Evolutionary conservation across 768 basidiomycete species (phyloP).

Genomic region (Albatrellus ellisii): DNA sequence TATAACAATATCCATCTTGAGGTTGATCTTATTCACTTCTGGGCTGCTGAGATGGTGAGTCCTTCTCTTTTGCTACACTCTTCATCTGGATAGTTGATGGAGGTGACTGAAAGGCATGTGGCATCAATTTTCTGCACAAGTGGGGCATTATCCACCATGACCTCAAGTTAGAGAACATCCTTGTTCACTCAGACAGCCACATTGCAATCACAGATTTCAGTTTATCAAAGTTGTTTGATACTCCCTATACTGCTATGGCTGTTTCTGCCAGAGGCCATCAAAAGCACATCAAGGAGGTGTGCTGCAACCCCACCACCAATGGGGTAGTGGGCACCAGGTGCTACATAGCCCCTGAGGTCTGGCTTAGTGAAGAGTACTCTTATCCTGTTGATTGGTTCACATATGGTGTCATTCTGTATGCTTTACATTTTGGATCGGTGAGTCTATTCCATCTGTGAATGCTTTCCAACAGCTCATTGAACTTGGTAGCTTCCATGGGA

Average conservation of each 20-base stretch:
- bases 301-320: background rate
- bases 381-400: constrained; percentile 12
- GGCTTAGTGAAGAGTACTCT: constrained; percentile 7
- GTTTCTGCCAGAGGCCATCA: background rate
- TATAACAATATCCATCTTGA: constrained; percentile 4
- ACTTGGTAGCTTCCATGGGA: background rate
- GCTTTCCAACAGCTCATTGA: background rate
- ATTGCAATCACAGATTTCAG: constrained; percentile 93
- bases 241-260: background rate
- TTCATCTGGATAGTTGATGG: background rate
- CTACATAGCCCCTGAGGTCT: constrained; percentile 13
- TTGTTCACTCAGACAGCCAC: constrained; percentile 77
- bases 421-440: constrained; percentile 7
- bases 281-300: background rate
- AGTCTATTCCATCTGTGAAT: background rate
- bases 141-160: constrained; percentile 93
- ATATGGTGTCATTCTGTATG: constrained; percentile 10
- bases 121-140: constrained; percentile 82
- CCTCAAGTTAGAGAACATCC: constrained; percentile 89
- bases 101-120: constrained; percentile 20
- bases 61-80: background rate
- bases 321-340: constrained; percentile 8
- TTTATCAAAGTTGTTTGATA: constrained; percentile 10
- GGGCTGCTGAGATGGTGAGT: constrained; percentile 25
- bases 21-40: constrained; percentile 19